Evolutionary conservation across 345 rosid species (phyloP).

Genomic region (Theobroma cacao): DNA sequence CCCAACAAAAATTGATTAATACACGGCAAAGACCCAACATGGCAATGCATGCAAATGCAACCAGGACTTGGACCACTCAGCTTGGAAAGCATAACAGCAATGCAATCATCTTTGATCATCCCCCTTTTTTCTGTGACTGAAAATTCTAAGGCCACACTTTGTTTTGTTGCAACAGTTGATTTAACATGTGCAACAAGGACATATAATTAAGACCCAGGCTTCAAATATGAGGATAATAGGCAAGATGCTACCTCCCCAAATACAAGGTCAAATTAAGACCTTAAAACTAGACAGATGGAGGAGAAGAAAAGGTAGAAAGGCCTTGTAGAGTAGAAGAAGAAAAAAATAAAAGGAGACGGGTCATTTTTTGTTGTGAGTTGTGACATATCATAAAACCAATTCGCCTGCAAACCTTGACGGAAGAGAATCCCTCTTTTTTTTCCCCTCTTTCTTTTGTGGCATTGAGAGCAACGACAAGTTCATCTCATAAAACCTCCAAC

Average conservation of each 20-base stretch:
- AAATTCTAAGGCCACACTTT: background rate
- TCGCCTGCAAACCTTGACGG: conserved; percentile 34
- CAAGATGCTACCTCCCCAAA: background rate
- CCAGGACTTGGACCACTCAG: background rate
- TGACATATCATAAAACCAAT: conserved; percentile 8
- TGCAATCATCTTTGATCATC: background rate
- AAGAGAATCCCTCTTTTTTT: conserved; percentile 28
- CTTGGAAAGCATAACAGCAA: background rate
- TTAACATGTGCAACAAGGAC: background rate
- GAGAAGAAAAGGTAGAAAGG: background rate
- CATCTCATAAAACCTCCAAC: conserved; percentile 19
- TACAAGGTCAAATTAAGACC: background rate
- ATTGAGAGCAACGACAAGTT: conserved; percentile 46
- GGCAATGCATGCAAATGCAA: background rate
- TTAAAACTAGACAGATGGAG: background rate
- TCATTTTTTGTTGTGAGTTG: background rate
- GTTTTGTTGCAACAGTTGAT: background rate
- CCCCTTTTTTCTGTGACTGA: background rate
- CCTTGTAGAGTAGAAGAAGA: too few species aligned
- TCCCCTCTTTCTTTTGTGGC: conserved; percentile 25
- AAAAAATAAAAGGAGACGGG: background rate
- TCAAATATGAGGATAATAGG: background rate
- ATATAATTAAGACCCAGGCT: background rate
- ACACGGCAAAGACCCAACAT: background rate
- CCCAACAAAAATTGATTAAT: background rate